These are phyloP conservation scores for Ormosia semicastrata DNA, from an alignment of 306 rosid species.

Conservation along the genomic window DNA sequence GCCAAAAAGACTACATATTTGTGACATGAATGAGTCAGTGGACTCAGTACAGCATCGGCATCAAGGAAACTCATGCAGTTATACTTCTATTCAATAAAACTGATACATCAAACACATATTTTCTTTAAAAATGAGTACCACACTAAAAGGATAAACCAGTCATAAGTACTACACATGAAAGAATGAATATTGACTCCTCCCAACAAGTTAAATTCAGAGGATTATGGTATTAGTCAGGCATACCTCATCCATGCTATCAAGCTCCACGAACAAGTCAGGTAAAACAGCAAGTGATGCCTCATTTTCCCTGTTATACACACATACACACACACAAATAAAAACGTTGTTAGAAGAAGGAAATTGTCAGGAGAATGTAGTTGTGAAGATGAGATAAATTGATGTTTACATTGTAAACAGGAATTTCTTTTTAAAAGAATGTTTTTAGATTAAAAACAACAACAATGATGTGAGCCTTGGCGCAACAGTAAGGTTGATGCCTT, in stretches of 20 bases:
- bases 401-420: not conserved
- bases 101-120: not conserved
- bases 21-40: not conserved
- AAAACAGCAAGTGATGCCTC: slow-evolving; percentile 99
- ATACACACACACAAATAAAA: not conserved
- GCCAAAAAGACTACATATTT: slow-evolving; percentile 1
- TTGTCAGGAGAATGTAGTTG: not conserved
- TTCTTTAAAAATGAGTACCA: not conserved
- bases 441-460: not conserved
- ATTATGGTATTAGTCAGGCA: slow-evolving; percentile 11
- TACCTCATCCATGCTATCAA: slow-evolving; percentile 95
- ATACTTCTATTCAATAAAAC: not conserved
- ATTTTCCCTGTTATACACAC: slow-evolving; percentile 66
- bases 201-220: slow-evolving; percentile 17
- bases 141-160: not conserved
- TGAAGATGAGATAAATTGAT: not conserved
- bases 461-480: not conserved
- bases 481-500: not conserved
- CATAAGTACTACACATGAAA: not conserved
- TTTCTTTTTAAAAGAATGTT: not conserved
- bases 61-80: slow-evolving; percentile 3
- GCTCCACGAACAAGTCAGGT: slow-evolving; percentile 85
- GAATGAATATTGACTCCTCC: not conserved
- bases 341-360: not conserved
- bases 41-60: not conserved